Conservation (phyloP, 1,284 basidiomycete genomes). For the Cryptococcus depauperatus region DNA sequence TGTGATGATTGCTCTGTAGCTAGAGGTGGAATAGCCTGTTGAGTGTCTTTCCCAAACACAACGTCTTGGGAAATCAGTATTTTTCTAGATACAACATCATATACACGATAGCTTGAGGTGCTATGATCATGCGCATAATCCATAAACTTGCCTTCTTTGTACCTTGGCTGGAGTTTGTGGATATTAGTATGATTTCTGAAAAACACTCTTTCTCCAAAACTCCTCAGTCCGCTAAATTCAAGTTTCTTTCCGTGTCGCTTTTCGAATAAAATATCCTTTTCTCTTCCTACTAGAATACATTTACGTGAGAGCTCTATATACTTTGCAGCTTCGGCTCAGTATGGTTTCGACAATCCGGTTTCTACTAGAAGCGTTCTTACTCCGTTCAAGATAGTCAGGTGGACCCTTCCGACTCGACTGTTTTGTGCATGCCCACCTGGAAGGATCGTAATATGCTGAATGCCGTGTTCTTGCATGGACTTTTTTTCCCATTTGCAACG, state of each 20-base stretch:
- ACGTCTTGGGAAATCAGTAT: too few relatives aligned
- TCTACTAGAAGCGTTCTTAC: too few relatives aligned
- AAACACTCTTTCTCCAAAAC: conserved; percentile 13
- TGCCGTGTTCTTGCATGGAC: too few relatives aligned
- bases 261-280: conserved; percentile 4
- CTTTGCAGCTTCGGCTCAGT: conserved; percentile 11
- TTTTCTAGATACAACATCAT: too few relatives aligned
- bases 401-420: too few relatives aligned
- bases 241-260: conserved; percentile 7
- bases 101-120: too few relatives aligned
- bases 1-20: too few relatives aligned
- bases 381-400: too few relatives aligned
- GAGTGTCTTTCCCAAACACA: too few relatives aligned
- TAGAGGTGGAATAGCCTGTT: too few relatives aligned
- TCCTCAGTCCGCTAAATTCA: conserved; percentile 6
- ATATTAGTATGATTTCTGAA: conserved; percentile 11
- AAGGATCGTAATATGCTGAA: too few relatives aligned
- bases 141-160: conserved; percentile 7
- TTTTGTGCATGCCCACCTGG: too few relatives aligned
- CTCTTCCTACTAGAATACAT: background rate
- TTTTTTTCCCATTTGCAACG: background rate
- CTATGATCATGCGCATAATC: conserved; percentile 12
- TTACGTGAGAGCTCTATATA: conserved; percentile 13
- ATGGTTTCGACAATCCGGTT: conserved; percentile 1
- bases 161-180: conserved; percentile 12